Evolutionary conservation across 768 basidiomycete species (phyloP).

Genomic region (Peribolospora kevripleyi): DNA sequence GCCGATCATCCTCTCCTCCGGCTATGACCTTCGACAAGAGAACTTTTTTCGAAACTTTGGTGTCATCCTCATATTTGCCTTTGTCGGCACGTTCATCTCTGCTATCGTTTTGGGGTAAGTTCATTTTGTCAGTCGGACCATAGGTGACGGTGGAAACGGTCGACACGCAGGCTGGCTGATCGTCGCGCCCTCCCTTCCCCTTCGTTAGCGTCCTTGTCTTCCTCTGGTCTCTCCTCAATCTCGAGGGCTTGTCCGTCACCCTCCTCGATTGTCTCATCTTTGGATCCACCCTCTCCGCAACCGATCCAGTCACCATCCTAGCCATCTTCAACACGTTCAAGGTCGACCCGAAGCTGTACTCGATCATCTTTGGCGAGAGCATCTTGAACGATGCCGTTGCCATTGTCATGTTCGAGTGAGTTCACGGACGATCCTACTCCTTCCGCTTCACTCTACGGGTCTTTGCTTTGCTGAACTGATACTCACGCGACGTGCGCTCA

Average conservation of each 20-base stretch:
- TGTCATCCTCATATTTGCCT: slow-evolving; percentile 64
- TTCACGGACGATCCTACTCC: slow-evolving; percentile 12
- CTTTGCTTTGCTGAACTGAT: not conserved
- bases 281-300: slow-evolving; percentile 87
- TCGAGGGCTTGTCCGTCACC: slow-evolving; percentile 64
- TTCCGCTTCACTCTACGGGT: not conserved
- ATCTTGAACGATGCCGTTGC: slow-evolving; percentile 95
- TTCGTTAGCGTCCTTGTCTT: slow-evolving; percentile 57
- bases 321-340: slow-evolving; percentile 98
- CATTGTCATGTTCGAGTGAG: slow-evolving; percentile 99
- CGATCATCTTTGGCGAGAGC: slow-evolving; percentile 89
- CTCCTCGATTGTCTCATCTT: slow-evolving; percentile 86
- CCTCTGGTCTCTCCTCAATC: slow-evolving; percentile 74
- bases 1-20: slow-evolving; percentile 92
- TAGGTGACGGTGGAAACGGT: too few relatives aligned
- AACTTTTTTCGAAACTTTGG: slow-evolving; percentile 98
- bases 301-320: slow-evolving; percentile 83
- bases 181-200: too few relatives aligned
- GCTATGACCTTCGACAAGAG: slow-evolving; percentile 63
- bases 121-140: not conserved
- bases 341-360: slow-evolving; percentile 93
- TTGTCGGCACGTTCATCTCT: slow-evolving; percentile 84
- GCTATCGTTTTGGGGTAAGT: slow-evolving; percentile 86
- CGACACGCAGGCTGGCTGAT: not conserved
- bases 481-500: not conserved